phyloP scores from a whole-genome alignment of 1,284 basidiomycete genomes.

The Boletus mariae region DNA sequence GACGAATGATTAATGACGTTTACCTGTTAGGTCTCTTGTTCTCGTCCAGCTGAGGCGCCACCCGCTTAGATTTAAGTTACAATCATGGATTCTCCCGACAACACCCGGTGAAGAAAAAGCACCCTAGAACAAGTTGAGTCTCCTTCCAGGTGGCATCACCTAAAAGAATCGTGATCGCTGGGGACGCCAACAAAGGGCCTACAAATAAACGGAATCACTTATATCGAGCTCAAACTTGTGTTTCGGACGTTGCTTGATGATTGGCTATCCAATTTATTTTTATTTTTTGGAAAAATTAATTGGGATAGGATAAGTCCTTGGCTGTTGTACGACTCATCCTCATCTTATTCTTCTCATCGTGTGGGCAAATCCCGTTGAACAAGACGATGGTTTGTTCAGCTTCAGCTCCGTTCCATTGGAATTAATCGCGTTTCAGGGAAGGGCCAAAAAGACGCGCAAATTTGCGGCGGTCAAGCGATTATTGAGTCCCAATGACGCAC shows the following conservation, averaged over 20 bases:
- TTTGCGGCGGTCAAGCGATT: conserved; percentile 95
- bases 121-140: too few relatives aligned
- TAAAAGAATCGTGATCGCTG: too few relatives aligned
- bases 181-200: not conserved
- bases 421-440: conserved; percentile 56
- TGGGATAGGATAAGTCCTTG: not conserved
- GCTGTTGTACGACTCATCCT: not conserved
- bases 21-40: too few relatives aligned
- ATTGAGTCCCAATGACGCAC: conserved; percentile 91
- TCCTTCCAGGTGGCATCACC: too few relatives aligned
- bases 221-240: too few relatives aligned
- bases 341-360: not conserved
- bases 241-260: not conserved
- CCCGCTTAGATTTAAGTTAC: too few relatives aligned
- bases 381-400: conserved; percentile 15
- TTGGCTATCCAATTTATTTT: not conserved
- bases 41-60: too few relatives aligned
- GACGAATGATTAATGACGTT: too few relatives aligned
- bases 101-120: too few relatives aligned
- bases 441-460: conserved; percentile 92
- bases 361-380: not conserved
- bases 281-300: not conserved
- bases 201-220: too few relatives aligned
- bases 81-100: too few relatives aligned
- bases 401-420: not conserved